Percentiles rank a stretch among this genome's conserved stretches.
phyloP scores from a whole-genome alignment of 805 yeast species.

The Soucietia sequanensis region DNA sequence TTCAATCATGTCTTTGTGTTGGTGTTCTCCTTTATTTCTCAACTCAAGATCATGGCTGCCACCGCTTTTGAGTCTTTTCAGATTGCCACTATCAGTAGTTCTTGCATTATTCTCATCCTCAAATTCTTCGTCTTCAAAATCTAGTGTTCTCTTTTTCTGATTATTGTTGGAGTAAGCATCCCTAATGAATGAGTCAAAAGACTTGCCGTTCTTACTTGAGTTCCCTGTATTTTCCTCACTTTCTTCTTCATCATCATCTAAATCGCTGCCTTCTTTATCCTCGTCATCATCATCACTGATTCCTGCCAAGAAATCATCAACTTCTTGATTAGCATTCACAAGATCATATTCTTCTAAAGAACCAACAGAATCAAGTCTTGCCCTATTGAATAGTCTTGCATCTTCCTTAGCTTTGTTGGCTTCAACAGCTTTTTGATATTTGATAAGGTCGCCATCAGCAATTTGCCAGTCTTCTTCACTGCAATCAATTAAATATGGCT shows the following conservation, averaged over 20 bases:
- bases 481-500: slow-evolving; percentile 53
- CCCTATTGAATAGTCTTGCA: slow-evolving; percentile 14
- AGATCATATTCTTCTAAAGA: slow-evolving; percentile 37
- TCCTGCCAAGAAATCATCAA: slow-evolving; percentile 48
- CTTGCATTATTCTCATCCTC: slow-evolving; percentile 7
- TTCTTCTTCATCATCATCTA: slow-evolving; percentile 18
- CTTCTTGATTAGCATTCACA: slow-evolving; percentile 44
- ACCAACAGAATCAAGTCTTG: slow-evolving; percentile 31
- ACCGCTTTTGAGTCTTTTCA: slow-evolving; percentile 5
- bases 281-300: slow-evolving; percentile 37
- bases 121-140: slow-evolving; percentile 4
- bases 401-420: slow-evolving; percentile 15
- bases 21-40: too few species aligned
- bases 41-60: too few species aligned
- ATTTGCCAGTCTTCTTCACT: slow-evolving; percentile 45
- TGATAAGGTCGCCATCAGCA: slow-evolving; percentile 44
- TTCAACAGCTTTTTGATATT: slow-evolving; percentile 35
- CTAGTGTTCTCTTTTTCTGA: slow-evolving; percentile 1
- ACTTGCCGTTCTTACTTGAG: slow-evolving; percentile 3
- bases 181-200: slow-evolving; percentile 3
- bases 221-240: slow-evolving; percentile 9
- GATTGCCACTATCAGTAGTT: neutral
- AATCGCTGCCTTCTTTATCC: slow-evolving; percentile 27
- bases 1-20: too few species aligned
- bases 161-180: slow-evolving; percentile 2